Conservation (phyloP, 2,329 filamentous ascomycete species). For the Fusarium sp. region DNA sequence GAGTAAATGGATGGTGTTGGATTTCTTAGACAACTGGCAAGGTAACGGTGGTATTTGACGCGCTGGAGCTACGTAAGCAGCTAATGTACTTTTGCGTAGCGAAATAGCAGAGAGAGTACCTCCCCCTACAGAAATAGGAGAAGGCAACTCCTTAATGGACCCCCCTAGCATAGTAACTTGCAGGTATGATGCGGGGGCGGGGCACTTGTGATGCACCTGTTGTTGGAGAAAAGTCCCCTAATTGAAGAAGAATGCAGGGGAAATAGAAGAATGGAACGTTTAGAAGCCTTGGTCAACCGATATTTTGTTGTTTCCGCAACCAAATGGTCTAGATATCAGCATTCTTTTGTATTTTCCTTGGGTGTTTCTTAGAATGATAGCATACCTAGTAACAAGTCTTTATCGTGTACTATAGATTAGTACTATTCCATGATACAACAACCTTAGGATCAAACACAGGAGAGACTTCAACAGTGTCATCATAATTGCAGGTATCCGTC, state of each 20-base stretch:
- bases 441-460: background rate
- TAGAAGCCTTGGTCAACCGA: background rate
- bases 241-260: conserved; percentile 23
- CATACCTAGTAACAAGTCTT: background rate
- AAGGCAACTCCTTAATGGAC: conserved; percentile 42
- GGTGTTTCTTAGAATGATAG: background rate
- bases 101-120: conserved; percentile 11
- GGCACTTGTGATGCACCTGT: conserved; percentile 26
- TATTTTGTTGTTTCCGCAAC: background rate
- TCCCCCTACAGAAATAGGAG: conserved; percentile 35
- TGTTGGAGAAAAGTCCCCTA: conserved; percentile 22
- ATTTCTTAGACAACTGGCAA: conserved; percentile 20
- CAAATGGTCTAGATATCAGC: background rate
- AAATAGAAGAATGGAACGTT: background rate
- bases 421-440: background rate
- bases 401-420: background rate
- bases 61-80: conserved; percentile 39
- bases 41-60: conserved; percentile 14
- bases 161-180: conserved; percentile 27
- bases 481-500: background rate
- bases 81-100: conserved; percentile 7
- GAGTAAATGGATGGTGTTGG: conserved; percentile 27
- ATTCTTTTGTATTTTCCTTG: background rate
- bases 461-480: background rate
- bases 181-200: conserved; percentile 47